Base-by-base conservation (phyloP, 257 asterid genomes). In the Solanum tacnaense region DNA sequence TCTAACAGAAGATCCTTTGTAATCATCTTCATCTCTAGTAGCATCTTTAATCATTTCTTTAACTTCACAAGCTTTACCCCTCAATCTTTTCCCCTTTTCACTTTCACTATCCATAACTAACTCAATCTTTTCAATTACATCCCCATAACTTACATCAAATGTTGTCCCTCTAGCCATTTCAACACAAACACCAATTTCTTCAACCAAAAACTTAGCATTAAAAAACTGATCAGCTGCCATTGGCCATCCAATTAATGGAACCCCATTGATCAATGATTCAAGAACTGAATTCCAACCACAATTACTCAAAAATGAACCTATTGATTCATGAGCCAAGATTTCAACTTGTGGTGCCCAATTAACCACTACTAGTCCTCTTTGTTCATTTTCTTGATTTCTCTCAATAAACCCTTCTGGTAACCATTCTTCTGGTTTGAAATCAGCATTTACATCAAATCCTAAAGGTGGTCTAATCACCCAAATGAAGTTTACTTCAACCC, bases 281-380 rank as follows among this genome's bases (percentile, higher is more conserved):
- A 94, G 91, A 34, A 92, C 91, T 13, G 96, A 95, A 70, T 94
- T 94, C 96, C 96, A 94, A 5, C 96, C 95, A 58, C 95, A 94
- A n/a, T 93, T 94, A 36, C 92, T 92, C 5, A 94, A 72, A 46
- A 93, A 93, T 10, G 90, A 93, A 21, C 87, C 92, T 3, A 89
- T 87, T 1, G 96, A 93, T 84, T 85, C 86, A 72, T 93, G 98
- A 1, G 68, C 84, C 87, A 93, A 88, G 34, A 93, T 93, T 60
- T 92, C 94, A 84, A 89, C 35, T 85, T 93, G 96, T 29, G 98
- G 96, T 38, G 94, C 94, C 95, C 95, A 94, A 52, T 91, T 90
- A 4, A 86, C 52, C 25, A 94, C 90, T 12, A 92, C 88, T 27
- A 91, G 68, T 4, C 96, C 96, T 62, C 85, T 90, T 18, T 81